Conservation (phyloP, 2,329 filamentous ascomycete species). For the Ceratocystis alfenasii region DNA sequence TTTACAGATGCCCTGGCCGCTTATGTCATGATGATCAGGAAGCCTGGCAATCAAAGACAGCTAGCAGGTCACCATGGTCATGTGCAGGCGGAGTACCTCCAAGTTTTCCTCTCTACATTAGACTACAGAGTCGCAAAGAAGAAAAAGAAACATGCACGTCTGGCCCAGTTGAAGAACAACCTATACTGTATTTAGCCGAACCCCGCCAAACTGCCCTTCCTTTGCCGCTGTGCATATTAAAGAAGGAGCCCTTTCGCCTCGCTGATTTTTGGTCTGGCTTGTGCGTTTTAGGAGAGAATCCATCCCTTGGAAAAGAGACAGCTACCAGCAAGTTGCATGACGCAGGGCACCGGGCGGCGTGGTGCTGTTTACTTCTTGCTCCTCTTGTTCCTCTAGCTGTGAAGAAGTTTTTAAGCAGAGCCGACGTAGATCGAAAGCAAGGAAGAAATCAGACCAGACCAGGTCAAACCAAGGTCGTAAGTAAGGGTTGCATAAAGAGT, state of each 20-base stretch:
- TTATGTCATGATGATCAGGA: neutral
- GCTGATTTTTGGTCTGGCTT: neutral
- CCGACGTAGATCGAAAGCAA: too few relatives aligned
- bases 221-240: slow-evolving; percentile 8
- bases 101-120: neutral
- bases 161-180: neutral
- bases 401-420: too few relatives aligned
- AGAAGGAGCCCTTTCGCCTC: neutral
- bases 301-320: neutral
- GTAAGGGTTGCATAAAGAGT: too few relatives aligned
- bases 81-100: neutral
- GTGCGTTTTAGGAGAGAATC: neutral
- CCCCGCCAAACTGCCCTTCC: neutral
- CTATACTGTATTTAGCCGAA: neutral
- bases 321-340: neutral
- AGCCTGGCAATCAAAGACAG: neutral
- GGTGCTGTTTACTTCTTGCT: neutral
- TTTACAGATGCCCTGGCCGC: too few relatives aligned
- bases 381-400: neutral
- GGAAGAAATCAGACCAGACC: neutral
- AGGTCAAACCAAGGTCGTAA: neutral
- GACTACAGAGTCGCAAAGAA: neutral
- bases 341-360: neutral
- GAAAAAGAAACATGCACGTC: neutral
- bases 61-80: neutral